A percentile compares a stretch with the other conserved stretches of the same genome.
phyloP scores from a whole-genome alignment of 1,284 basidiomycete species.

The Leccinum fuscescens region DNA sequence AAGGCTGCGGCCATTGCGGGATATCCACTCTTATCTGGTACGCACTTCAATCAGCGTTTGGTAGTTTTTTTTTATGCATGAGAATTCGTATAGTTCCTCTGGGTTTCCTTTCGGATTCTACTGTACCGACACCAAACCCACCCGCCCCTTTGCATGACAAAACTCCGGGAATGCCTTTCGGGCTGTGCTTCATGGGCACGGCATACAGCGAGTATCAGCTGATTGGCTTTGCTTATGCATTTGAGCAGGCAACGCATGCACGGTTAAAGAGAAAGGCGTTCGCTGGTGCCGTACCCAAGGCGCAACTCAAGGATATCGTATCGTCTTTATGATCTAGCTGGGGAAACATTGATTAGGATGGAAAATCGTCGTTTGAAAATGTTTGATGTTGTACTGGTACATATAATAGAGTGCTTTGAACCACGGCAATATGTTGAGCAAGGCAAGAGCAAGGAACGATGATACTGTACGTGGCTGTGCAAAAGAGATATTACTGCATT shows the following conservation, averaged over 20 bases:
- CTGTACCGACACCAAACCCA: constrained; percentile 25
- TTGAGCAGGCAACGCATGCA: constrained; percentile 52
- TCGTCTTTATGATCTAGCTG: constrained; percentile 2
- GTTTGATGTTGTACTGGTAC: not conserved
- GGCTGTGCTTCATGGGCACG: constrained; percentile 49
- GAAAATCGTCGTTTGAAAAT: not conserved
- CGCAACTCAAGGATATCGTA: constrained; percentile 24
- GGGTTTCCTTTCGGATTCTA: constrained; percentile 42
- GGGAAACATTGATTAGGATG: not conserved
- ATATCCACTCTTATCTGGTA: constrained; percentile 29
- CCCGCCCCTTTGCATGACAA: constrained; percentile 32
- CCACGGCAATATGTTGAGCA: too few relatives aligned
- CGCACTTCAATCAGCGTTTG: not conserved
- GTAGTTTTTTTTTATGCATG: not conserved
- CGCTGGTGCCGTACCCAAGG: constrained; percentile 21
- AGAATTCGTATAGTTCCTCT: constrained; percentile 39
- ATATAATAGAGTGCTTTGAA: not conserved
- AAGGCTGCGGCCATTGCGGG: constrained; percentile 27
- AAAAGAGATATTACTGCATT: not conserved
- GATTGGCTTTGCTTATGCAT: constrained; percentile 50
- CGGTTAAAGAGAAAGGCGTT: constrained; percentile 36
- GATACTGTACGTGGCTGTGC: constrained; percentile 1
- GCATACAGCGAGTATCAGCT: constrained; percentile 51
- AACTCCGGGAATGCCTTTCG: constrained; percentile 47
- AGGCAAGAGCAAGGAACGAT: not conserved